Evolutionary conservation across 164 flowering plant species (phyloP), one percentile per base, ranked within the genome.

Genomic region (Litsea cubeba): DNA sequence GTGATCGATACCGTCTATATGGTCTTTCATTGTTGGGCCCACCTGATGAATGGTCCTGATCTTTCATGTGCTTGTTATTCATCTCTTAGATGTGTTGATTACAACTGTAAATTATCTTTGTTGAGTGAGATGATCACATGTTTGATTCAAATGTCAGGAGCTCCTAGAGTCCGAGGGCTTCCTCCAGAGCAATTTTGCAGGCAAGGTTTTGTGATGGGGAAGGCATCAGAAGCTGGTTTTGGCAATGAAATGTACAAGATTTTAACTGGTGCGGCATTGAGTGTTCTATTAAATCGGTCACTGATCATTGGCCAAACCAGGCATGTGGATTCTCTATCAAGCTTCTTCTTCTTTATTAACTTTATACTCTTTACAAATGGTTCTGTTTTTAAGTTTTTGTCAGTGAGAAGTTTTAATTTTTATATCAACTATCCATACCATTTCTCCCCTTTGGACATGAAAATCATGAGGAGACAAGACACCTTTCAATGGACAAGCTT

Each of bases 201-300:
- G 20, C 96, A 89, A 67, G 93, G 97, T 64, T 95, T 91, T 85
- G 97, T 95, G n/a, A 22, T 95, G 64, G 99, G 89, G n/a, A 95
- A 95, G 81, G 85, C 99, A 71, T 89, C 97, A 1, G 98, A 93
- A 83, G 99, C 98, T 49, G 99, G 99, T 50, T 89, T 95, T 77
- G 99, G 98, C 69, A 95, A 95, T 83, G 99, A 95, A 82, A 91
- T 95, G 96, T 95, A 95, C 89, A 95, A 93, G 90, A 84, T 93
- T 62, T 78, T 95, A 62, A 91, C 88, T 75, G 96, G 83, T 72
- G 95, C 94, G 58, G 93, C 97, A 46, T 78, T 93, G 82, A 95
- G 98, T 76, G 77, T 95, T 68, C 85, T 95, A 87, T 76, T 93
- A 78, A 92, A 93, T 76, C 96, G 98, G 64, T 95, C 99, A 57